These are phyloP conservation scores for Oehlia diaphana DNA, from an alignment of 192 early-diverging fungal species.

Conservation along the genomic window DNA sequence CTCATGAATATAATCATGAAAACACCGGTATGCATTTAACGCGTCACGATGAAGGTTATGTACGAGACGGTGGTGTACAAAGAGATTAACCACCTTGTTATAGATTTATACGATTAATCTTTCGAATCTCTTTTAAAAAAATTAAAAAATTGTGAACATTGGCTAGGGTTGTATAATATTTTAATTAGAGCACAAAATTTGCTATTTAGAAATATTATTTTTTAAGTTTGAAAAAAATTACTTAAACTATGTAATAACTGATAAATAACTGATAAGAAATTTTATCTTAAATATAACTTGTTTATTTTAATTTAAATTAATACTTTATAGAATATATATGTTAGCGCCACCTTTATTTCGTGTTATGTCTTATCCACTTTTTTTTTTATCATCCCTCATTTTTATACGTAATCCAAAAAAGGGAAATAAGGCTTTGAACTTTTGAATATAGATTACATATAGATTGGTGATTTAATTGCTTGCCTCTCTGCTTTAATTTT, in stretches of 20 bases:
- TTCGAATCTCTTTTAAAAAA: not conserved
- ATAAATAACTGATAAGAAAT: not conserved
- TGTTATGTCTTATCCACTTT: not conserved
- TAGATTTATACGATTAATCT: not conserved
- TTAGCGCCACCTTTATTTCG: not conserved
- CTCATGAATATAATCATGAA: not conserved
- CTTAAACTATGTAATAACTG: not conserved
- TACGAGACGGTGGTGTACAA: not conserved
- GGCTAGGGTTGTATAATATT: not conserved
- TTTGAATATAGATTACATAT: not conserved
- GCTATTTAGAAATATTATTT: not conserved
- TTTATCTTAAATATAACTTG: not conserved
- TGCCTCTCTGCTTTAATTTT: not conserved
- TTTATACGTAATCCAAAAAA: not conserved
- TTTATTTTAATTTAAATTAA: not conserved
- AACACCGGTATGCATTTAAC: slow-evolving; percentile 4
- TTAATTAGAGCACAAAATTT: not conserved
- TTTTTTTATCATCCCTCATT: not conserved
- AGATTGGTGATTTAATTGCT: not conserved
- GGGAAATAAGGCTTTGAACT: not conserved
- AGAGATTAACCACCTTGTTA: not conserved
- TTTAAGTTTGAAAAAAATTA: not conserved
- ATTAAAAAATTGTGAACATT: not conserved
- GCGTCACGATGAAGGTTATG: slow-evolving; percentile 7
- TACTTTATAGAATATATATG: not conserved